Evolutionary conservation across 192 early-diverging fungal genomes (phyloP).

Genomic region (Linnemannia zychae): DNA sequence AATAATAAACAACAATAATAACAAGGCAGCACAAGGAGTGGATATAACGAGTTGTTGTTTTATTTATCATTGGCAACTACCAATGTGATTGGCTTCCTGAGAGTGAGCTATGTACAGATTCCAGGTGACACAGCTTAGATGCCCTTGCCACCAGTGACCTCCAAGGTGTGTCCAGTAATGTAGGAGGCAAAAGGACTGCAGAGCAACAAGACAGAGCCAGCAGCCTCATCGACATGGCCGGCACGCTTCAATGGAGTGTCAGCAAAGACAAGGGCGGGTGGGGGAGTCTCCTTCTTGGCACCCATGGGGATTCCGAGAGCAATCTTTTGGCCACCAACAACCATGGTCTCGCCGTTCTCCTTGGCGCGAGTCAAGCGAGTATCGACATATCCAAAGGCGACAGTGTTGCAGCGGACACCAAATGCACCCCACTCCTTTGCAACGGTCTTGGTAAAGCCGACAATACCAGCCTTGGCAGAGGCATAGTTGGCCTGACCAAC

Average conservation of each 20-base stretch:
- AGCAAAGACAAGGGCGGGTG: conserved; percentile 52
- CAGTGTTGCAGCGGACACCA: conserved; percentile 73
- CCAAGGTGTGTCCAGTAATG: conserved; percentile 70
- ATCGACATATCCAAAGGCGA: conserved; percentile 74
- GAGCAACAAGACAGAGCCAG: conserved; percentile 68
- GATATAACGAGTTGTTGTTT: not conserved
- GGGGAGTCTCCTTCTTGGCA: conserved; percentile 45
- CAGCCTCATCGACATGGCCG: conserved; percentile 74
- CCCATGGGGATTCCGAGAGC: conserved; percentile 70
- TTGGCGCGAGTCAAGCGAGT: conserved; percentile 77
- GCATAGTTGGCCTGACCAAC: conserved; percentile 96
- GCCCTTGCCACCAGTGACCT: conserved; percentile 74
- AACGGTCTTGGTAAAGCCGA: conserved; percentile 93
- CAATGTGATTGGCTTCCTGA: not conserved
- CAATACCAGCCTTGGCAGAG: conserved; percentile 92
- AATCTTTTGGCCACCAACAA: conserved; percentile 72
- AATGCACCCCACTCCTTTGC: conserved; percentile 82
- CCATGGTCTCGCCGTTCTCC: conserved; percentile 71
- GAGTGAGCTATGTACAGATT: not conserved
- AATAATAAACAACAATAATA: not conserved
- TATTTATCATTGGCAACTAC: not conserved
- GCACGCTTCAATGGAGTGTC: conserved; percentile 70
- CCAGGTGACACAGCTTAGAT: conserved; percentile 55
- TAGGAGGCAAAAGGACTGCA: conserved; percentile 70
- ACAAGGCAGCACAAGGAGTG: not conserved